phyloP scores from a whole-genome alignment of 2,329 filamentous ascomycete genomes.

The Helicocarpus griseus region DNA sequence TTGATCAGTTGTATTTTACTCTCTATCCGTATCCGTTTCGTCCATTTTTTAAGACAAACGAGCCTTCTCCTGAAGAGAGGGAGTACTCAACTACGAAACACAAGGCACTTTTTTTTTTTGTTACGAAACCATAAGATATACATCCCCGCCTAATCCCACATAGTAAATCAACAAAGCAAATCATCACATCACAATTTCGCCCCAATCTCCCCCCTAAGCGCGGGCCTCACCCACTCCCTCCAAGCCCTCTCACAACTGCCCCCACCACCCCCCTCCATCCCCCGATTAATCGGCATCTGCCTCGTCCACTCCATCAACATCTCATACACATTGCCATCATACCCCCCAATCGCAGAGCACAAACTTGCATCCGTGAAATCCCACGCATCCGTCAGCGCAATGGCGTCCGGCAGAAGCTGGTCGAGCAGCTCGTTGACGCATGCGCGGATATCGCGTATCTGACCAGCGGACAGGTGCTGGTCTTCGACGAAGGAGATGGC shows the following conservation, averaged over 20 bases:
- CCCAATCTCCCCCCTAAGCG: conserved; percentile 11
- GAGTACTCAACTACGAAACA: too few species aligned
- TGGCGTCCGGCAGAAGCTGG: conserved; percentile 15
- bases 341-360: conserved; percentile 13
- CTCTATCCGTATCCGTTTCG: too few species aligned
- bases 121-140: too few species aligned
- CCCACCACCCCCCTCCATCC: conserved; percentile 11
- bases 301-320: conserved; percentile 18
- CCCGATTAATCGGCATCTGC: conserved; percentile 18
- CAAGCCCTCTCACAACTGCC: conserved; percentile 13
- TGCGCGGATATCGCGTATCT: conserved; percentile 11
- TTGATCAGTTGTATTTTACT: too few species aligned
- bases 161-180: too few species aligned
- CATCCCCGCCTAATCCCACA: too few species aligned
- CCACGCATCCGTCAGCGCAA: conserved; percentile 18
- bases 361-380: conserved; percentile 17
- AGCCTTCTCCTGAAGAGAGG: too few species aligned
- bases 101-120: too few species aligned
- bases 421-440: conserved; percentile 12
- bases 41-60: too few species aligned
- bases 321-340: conserved; percentile 16
- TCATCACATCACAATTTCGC: conserved; percentile 11
- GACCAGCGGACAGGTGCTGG: conserved; percentile 13
- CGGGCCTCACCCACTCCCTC: conserved; percentile 10
- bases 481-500: conserved; percentile 20